Evolutionary conservation across 805 yeast species (phyloP).

Genomic region (Zygoascus bituminiphila): DNA sequence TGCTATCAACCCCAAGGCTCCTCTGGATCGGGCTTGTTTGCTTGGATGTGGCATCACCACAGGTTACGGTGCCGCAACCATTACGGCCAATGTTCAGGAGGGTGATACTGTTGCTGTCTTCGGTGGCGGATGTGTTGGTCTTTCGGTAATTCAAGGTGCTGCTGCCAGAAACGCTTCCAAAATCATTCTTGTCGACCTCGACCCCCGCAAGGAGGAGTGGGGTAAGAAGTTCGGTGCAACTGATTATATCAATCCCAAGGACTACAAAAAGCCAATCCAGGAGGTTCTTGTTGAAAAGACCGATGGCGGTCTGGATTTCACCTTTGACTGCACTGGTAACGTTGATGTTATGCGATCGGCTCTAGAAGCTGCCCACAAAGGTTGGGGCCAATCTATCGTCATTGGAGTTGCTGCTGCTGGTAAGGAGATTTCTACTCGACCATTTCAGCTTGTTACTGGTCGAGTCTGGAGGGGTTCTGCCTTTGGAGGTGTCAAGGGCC

Average conservation of each 20-base stretch:
- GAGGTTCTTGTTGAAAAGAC: conserved; percentile 79
- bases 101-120: conserved; percentile 95
- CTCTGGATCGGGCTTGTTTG: conserved; percentile 78
- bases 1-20: conserved; percentile 78
- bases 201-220: conserved; percentile 78
- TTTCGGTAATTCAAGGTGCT: conserved; percentile 95
- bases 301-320: conserved; percentile 94
- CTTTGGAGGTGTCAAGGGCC: conserved; percentile 98
- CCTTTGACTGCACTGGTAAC: conserved; percentile 98
- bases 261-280: conserved; percentile 64
- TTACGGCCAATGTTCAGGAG: conserved; percentile 81
- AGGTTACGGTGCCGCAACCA: conserved; percentile 95
- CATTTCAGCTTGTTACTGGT: conserved; percentile 98
- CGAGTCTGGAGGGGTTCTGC: conserved; percentile 99
- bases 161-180: conserved; percentile 70
- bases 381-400: conserved; percentile 94
- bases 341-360: conserved; percentile 93
- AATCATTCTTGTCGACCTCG: conserved; percentile 76
- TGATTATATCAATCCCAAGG: conserved; percentile 81
- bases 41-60: conserved; percentile 98
- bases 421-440: conserved; percentile 91
- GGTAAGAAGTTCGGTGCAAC: conserved; percentile 90
- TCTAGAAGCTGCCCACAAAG: conserved; percentile 94
- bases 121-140: conserved; percentile 97
- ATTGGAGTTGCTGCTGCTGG: conserved; percentile 99